Evolutionary conservation across 2,329 filamentous ascomycete genomes (phyloP), one percentile per base, ranked within the genome.

Genomic region (Calonectria honghensis): DNA sequence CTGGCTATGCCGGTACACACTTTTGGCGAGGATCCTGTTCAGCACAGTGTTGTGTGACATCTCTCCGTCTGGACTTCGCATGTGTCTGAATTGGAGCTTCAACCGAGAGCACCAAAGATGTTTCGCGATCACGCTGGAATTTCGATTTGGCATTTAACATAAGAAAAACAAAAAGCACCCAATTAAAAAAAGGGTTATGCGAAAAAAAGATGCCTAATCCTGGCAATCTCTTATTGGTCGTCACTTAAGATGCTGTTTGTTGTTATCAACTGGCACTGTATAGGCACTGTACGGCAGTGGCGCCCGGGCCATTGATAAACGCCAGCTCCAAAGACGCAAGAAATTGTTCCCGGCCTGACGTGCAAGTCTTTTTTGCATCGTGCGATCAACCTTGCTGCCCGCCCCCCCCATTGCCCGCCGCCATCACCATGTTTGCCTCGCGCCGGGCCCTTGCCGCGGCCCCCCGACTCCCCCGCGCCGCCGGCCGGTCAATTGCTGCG

Each of bases 401-500:
- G 59, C 66, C 63, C 50, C 66, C 57, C 50, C 20, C 41, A 67
- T 66, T 41, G 63, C 69, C 41, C 39, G 48, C 39, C 57, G 24
- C 52, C 52, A 24, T 66, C 66, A 63, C 73, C 70, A 85, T 85
- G 84, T 77, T 83, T 52, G 65, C 78, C 70, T 73, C 80, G 37
- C 80, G 80, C 18, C 74, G 80, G 72, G 61, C 74, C 66, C 70
- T 82, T 68, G 76, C 73, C 20, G 75, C 75, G 45, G 79, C 79
- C 14, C 68, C 76, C 11, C 77, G 79, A 65, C 73, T 73, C 2
- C 70, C 79, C 29, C 27, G 71, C 3, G 51, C 70, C 50, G 69
- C 65, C 52, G 68, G 76, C 45, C 77, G 76, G 11, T 65, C 78
- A 74, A 75, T 82, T 70, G 64, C 57, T 29, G 24, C 61, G 18